Percentiles rank a stretch among this genome's conserved stretches.
Conservation (phyloP, 2,329 filamentous ascomycete genomes). For the Teratosphaeria destructans region DNA sequence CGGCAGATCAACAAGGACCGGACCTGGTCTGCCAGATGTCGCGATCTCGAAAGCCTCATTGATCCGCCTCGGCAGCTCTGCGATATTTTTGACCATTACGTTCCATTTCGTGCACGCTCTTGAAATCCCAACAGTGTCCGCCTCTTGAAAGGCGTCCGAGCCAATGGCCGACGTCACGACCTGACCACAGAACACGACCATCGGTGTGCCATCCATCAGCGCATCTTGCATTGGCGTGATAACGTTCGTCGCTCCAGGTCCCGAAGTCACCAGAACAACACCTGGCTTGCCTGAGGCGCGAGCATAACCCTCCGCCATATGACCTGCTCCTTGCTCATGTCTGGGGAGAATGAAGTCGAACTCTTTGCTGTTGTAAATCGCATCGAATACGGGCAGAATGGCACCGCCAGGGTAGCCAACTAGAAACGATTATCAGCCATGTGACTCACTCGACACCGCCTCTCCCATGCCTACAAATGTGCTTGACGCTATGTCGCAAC, state of each 20-base stretch:
- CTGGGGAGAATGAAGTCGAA: constrained; percentile 92
- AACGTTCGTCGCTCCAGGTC: constrained; percentile 91
- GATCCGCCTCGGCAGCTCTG: constrained; percentile 83
- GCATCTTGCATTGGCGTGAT: constrained; percentile 95
- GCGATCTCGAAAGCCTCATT: constrained; percentile 98
- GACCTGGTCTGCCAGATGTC: constrained; percentile 83
- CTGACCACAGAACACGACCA: constrained; percentile 94
- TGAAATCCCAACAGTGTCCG: constrained; percentile 87
- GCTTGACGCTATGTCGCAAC: constrained; percentile 82
- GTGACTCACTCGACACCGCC: constrained; percentile 2
- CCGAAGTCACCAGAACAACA: constrained; percentile 92
- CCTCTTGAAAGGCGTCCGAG: constrained; percentile 94
- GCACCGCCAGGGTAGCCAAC: constrained; percentile 79
- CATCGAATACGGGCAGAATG: constrained; percentile 95
- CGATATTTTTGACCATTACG: constrained; percentile 92
- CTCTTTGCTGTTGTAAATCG: constrained; percentile 95
- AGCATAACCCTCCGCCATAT: constrained; percentile 97
- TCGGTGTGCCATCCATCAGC: constrained; percentile 84
- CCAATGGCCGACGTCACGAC: constrained; percentile 84
- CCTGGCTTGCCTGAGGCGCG: constrained; percentile 87
- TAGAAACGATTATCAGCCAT: constrained; percentile 14
- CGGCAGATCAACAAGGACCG: constrained; percentile 88
- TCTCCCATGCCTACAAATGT: constrained; percentile 61
- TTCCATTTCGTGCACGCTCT: constrained; percentile 98
- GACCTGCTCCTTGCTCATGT: constrained; percentile 95